Evolutionary conservation across 495 filamentous ascomycete species (phyloP).

Genomic region (Trypethelium eluteriae): DNA sequence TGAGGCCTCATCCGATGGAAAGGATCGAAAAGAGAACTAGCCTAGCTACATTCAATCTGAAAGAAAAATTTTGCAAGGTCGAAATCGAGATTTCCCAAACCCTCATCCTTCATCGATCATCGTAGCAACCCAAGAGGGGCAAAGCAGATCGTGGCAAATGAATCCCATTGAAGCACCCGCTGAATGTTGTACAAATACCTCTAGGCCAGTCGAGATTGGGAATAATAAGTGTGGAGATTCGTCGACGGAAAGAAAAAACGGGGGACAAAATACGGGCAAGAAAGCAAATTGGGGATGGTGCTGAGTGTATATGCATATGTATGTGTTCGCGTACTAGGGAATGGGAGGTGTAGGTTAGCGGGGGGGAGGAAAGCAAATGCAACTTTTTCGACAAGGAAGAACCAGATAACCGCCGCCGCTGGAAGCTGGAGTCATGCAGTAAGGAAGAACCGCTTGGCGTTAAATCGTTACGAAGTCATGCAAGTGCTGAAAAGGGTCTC

Average conservation of each 20-base stretch:
- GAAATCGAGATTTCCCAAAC: conserved; percentile 4
- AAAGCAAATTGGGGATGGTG: background rate
- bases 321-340: background rate
- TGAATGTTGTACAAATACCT: conserved; percentile 13
- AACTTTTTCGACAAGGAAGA: background rate
- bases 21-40: conserved; percentile 13
- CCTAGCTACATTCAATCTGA: conserved; percentile 9
- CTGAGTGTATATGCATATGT: conserved; percentile 1
- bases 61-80: conserved; percentile 2
- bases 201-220: conserved; percentile 9
- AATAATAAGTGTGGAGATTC: background rate
- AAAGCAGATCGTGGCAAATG: conserved; percentile 11
- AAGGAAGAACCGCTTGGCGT: conserved; percentile 11
- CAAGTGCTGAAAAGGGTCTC: conserved; percentile 12
- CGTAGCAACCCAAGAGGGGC: conserved; percentile 10
- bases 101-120: conserved; percentile 10
- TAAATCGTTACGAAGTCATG: conserved; percentile 10
- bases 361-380: background rate
- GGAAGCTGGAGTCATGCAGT: conserved; percentile 8
- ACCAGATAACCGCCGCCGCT: conserved; percentile 1
- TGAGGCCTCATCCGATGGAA: conserved; percentile 3
- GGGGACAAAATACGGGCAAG: conserved; percentile 1
- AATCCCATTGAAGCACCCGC: conserved; percentile 11
- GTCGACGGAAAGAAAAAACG: background rate
- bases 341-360: background rate